Evolutionary conservation across 2,329 filamentous ascomycete species (phyloP), one percentile per base, ranked within the genome.

Genomic region (Bipolaris zeicola): DNA sequence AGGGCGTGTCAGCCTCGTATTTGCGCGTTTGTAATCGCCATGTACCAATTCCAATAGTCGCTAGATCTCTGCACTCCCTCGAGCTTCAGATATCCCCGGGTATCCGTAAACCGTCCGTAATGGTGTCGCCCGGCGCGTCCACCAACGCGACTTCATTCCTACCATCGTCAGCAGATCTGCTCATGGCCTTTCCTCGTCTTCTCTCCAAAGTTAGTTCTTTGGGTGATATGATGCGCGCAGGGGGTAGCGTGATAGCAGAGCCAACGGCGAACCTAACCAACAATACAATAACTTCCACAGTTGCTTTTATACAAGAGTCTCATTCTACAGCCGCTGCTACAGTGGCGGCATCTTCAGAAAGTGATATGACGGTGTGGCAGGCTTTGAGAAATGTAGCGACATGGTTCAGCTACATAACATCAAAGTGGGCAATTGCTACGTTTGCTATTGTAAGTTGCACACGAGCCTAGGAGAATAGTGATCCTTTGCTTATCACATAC

Each of bases 401-500:
- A 59, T 87, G 98, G 56, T 93, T 98, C 76, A 90, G 87, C 67
- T 99, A 98, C 76, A 68, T 75, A 33, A 74, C 73, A 0, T 71
- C 69, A n/a, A 75, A 75, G 76, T 98, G 95, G 95, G 93, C 94
- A 0, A 80, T 98, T 55, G 88, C 89, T 50, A 97, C 92, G 67
- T 88, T 98, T 66, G 86, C 88, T 36, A 90, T 94, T 82, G 83
- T 85, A 74, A 75, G 79, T 36, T 18, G 26, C 6, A 10, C 49
- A 45, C 3, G 10, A 7, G 22, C 26, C 48, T 16, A n/a, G 18
- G n/a, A n/a, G 24, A 20, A 18, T 22, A 36, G 37, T 16, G 34
- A 28, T 20, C 7, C 13, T 37, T 13, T 43, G 34, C 52, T 65
- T 33, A 60, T 43, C 20, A 16, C 18, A n/a, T 26, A 18, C 39